Conservation (phyloP, 1,284 basidiomycete species). For the Porodaedalea pini region DNA sequence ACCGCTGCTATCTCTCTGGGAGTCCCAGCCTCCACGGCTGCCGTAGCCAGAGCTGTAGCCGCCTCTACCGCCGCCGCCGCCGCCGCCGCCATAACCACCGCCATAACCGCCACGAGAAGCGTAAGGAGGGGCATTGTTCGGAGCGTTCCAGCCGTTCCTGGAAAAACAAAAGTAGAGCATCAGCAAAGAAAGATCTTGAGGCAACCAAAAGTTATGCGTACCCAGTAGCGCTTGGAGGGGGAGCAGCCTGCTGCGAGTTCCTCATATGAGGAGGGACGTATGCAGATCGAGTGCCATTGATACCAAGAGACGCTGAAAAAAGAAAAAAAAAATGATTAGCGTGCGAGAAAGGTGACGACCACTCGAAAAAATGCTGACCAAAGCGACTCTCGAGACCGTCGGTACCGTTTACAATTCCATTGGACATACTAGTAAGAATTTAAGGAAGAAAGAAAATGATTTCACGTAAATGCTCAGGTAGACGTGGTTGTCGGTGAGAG, state of each 20-base stretch:
- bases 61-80: slow-evolving; percentile 9
- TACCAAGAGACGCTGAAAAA: slow-evolving; percentile 58
- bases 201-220: slow-evolving; percentile 34
- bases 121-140: slow-evolving; percentile 54
- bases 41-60: slow-evolving; percentile 2
- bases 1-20: slow-evolving; percentile 10
- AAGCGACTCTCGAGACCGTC: slow-evolving; percentile 80
- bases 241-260: slow-evolving; percentile 75
- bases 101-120: slow-evolving; percentile 47
- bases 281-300: slow-evolving; percentile 72
- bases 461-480: slow-evolving; percentile 18
- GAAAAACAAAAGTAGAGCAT: slow-evolving; percentile 3
- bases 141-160: slow-evolving; percentile 72
- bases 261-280: slow-evolving; percentile 94
- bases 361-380: slow-evolving; percentile 49
- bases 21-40: slow-evolving; percentile 19
- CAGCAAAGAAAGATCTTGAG: slow-evolving; percentile 20
- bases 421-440: slow-evolving; percentile 66
- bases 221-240: slow-evolving; percentile 52
- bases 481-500: slow-evolving; percentile 20
- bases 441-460: slow-evolving; percentile 19
- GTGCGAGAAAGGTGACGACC: slow-evolving; percentile 10
- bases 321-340: slow-evolving; percentile 9
- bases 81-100: slow-evolving; percentile 42
- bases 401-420: slow-evolving; percentile 80